These are phyloP conservation scores for Naganishia friedmannii DNA, from an alignment of 768 basidiomycete species.

Conservation along the genomic window DNA sequence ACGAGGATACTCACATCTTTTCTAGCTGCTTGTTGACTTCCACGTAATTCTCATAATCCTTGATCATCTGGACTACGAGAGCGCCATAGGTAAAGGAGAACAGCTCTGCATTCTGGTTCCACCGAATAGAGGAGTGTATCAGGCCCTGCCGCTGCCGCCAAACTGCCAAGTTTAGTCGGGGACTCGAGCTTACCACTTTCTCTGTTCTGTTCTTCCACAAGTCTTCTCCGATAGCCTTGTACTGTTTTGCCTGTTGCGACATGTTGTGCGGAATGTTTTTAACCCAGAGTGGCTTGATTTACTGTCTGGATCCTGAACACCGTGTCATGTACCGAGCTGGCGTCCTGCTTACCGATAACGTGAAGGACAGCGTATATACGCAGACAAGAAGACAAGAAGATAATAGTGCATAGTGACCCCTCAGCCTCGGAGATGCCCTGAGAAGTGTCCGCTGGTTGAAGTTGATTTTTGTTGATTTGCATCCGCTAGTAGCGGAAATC, in stretches of 20 bases:
- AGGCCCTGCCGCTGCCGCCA: too few species aligned
- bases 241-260: constrained; percentile 45
- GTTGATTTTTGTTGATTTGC: constrained; percentile 1
- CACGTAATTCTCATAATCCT: constrained; percentile 96
- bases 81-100: constrained; percentile 97
- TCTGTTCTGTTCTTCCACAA: constrained; percentile 91
- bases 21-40: constrained; percentile 87
- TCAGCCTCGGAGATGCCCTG: not conserved
- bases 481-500: constrained; percentile 5
- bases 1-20: constrained; percentile 58
- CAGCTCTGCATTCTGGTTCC: constrained; percentile 84
- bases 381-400: not conserved
- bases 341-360: not conserved
- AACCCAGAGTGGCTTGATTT: not conserved
- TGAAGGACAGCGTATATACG: not conserved
- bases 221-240: constrained; percentile 65
- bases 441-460: not conserved
- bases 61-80: constrained; percentile 94
- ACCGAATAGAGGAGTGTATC: too few species aligned
- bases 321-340: not conserved
- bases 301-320: not conserved
- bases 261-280: not conserved
- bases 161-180: too few species aligned
- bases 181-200: constrained; percentile 70
- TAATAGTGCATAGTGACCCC: not conserved